These are phyloP conservation scores for Gaultheria prostrata DNA, from an alignment of 148 eudicot genomes.

Conservation along the genomic window DNA sequence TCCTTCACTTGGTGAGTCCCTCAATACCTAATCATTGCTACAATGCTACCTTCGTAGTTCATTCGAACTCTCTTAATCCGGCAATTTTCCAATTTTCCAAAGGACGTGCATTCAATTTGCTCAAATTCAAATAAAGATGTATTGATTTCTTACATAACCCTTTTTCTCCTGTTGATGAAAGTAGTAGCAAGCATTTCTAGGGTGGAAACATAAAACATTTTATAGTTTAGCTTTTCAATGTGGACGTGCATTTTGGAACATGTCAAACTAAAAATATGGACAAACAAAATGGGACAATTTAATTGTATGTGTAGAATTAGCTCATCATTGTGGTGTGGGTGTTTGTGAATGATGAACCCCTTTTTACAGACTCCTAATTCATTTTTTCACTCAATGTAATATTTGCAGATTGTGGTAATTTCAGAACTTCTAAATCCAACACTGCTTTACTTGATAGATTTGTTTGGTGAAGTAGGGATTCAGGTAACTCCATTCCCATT, in stretches of 20 bases:
- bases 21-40: background rate
- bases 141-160: background rate
- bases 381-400: background rate
- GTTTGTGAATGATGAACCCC: background rate
- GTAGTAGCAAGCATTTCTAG: background rate
- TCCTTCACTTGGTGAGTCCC: constrained; percentile 2
- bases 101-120: background rate
- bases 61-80: background rate
- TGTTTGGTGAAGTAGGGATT: background rate
- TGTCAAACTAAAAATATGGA: background rate
- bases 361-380: background rate
- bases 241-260: background rate
- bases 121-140: background rate
- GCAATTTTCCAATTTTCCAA: background rate
- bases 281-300: background rate
- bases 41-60: background rate
- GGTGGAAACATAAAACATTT: background rate
- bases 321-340: background rate
- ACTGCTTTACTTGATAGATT: background rate
- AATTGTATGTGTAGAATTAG: background rate
- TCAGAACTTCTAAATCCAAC: background rate
- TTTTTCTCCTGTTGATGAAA: background rate
- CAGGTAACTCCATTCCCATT: background rate
- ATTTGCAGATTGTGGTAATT: background rate
- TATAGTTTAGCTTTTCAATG: background rate